Conservation (phyloP, 129 eudicot genomes). For the Flaveria robusta region DNA sequence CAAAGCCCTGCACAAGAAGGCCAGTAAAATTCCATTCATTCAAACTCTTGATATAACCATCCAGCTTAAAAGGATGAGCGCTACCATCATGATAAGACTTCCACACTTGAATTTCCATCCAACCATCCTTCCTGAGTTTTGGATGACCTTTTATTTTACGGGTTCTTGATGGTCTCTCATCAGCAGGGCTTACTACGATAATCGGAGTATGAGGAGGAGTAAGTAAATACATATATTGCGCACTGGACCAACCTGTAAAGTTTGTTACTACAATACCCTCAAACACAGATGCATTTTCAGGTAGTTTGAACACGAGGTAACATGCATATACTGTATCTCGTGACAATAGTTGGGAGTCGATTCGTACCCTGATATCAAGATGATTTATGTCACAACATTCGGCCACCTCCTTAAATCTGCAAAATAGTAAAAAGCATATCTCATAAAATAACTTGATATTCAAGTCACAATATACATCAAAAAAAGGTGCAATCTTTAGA, state of each 20-base stretch:
- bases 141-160: conserved; percentile 29
- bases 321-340: not conserved
- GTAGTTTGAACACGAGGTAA: conserved; percentile 27
- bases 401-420: conserved; percentile 5
- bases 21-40: conserved; percentile 19
- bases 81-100: no score
- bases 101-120: conserved; percentile 29
- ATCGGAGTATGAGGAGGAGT: conserved; percentile 3
- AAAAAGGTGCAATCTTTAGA: no score
- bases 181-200: not conserved
- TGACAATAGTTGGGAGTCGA: conserved; percentile 3
- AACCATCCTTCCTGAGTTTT: conserved; percentile 29
- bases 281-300: not conserved
- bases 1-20: conserved; percentile 19
- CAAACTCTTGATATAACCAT: conserved; percentile 4
- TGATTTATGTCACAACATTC: not conserved
- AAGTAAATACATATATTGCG: not conserved
- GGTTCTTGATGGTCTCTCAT: not conserved
- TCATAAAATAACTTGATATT: not conserved
- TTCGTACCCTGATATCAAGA: not conserved
- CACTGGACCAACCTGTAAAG: not conserved
- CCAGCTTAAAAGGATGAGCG: no score
- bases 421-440: not conserved
- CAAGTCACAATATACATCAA: not conserved
- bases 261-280: not conserved